Evolutionary conservation across 164 flowering plant genomes (phyloP).

Genomic region (Dillenia suffruticosa): DNA sequence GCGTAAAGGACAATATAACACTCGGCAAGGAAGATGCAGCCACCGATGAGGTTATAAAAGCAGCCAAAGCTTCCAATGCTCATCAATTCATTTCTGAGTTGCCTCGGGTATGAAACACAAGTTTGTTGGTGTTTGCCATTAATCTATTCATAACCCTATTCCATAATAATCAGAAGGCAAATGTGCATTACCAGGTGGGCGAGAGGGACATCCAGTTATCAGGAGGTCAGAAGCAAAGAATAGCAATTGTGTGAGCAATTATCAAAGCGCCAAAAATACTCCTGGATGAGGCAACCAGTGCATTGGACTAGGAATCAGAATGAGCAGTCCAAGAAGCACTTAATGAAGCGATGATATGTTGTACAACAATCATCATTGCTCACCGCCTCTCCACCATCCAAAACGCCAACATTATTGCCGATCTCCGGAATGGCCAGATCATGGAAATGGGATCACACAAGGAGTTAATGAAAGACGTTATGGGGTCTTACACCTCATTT

Average conservation of each 20-base stretch:
- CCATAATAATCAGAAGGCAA: too few relatives aligned
- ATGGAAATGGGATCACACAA: constrained; percentile 65
- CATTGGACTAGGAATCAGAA: constrained; percentile 80
- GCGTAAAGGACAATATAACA: constrained; percentile 72
- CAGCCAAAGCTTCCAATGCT: constrained; percentile 83
- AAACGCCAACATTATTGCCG: constrained; percentile 63
- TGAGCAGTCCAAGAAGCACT: constrained; percentile 77
- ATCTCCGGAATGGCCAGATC: constrained; percentile 57
- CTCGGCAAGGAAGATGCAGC: constrained; percentile 82
- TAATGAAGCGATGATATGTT: constrained; percentile 56
- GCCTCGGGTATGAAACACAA: constrained; percentile 88
- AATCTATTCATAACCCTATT: not conserved
- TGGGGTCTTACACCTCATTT: constrained; percentile 51
- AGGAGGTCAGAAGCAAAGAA: constrained; percentile 89
- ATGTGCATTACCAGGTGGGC: constrained; percentile 42
- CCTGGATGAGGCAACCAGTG: constrained; percentile 86
- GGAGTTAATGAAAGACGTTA: constrained; percentile 37
- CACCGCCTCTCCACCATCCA: constrained; percentile 86
- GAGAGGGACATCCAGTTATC: constrained; percentile 86
- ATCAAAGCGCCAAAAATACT: constrained; percentile 67
- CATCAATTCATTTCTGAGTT: constrained; percentile 68
- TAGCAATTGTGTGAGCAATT: constrained; percentile 81
- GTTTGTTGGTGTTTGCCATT: constrained; percentile 23
- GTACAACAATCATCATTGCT: constrained; percentile 78
- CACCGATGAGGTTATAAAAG: constrained; percentile 56